Percentiles rank a stretch among this genome's conserved stretches.
Evolutionary conservation across 225 moss, liverwort and hornwort genomes (phyloP).

Genomic region (Anthoceros angustus): DNA sequence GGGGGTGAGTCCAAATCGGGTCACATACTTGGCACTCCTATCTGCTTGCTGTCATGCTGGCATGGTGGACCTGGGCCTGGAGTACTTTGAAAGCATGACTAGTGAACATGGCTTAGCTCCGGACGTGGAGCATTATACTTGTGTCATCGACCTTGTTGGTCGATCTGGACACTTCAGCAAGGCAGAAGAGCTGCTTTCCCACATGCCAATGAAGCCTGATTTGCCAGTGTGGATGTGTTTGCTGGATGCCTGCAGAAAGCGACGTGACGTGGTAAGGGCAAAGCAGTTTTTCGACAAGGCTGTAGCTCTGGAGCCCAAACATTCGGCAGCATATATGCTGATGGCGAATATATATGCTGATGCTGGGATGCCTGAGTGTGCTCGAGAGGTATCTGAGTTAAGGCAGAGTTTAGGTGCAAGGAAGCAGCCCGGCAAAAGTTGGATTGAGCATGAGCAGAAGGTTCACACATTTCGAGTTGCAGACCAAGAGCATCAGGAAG

Average conservation of each 20-base stretch:
- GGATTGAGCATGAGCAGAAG: not conserved
- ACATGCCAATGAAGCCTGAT: not conserved
- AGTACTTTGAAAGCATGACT: not conserved
- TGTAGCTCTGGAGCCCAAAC: not conserved
- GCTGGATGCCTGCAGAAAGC: not conserved
- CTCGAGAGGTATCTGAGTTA: not conserved
- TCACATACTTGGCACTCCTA: not conserved
- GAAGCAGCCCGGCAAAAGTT: not conserved
- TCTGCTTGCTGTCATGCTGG: slow-evolving; percentile 1
- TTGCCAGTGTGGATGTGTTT: not conserved
- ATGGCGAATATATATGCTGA: not conserved
- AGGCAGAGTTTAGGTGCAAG: not conserved
- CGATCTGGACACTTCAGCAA: not conserved
- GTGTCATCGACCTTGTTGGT: not conserved
- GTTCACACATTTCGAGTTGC: not conserved
- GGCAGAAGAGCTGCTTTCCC: not conserved
- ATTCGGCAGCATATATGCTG: not conserved
- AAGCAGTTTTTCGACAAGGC: not conserved
- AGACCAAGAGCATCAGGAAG: not conserved
- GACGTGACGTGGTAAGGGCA: not conserved
- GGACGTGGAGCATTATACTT: not conserved
- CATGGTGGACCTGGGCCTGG: not conserved
- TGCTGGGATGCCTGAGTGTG: not conserved
- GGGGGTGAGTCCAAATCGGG: not conserved
- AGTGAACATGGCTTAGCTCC: not conserved